A percentile compares a stretch with the other conserved stretches of the same genome.
phyloP scores from a whole-genome alignment of 2,329 filamentous ascomycete genomes.

The Lithohypha guttulata region DNA sequence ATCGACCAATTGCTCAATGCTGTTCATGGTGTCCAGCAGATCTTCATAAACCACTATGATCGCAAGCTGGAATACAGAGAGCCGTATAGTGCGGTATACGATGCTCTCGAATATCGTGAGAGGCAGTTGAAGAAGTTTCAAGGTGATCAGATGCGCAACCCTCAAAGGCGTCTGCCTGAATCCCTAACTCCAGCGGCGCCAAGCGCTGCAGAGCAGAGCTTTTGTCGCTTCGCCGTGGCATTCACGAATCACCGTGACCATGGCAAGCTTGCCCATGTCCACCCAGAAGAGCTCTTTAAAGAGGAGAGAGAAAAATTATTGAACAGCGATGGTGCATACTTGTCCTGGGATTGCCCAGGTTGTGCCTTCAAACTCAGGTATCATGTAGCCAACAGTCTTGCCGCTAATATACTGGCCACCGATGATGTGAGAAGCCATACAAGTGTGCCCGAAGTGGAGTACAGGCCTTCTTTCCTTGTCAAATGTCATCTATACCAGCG shows the following conservation, averaged over 20 bases:
- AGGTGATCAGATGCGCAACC: conserved; percentile 12
- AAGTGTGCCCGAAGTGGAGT: conserved; percentile 13
- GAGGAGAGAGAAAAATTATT: conserved; percentile 14
- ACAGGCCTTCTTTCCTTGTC: conserved; percentile 18
- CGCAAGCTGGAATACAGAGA: conserved; percentile 15
- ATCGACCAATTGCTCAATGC: conserved; percentile 18
- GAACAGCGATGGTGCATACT: conserved; percentile 16
- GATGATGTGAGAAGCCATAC: conserved; percentile 18
- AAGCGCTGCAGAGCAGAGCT: conserved; percentile 14
- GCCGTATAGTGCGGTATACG: conserved; percentile 17
- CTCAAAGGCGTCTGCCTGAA: conserved; percentile 14
- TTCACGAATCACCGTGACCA: conserved; percentile 19
- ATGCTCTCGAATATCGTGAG: conserved; percentile 15
- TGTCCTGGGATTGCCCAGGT: conserved; percentile 21
- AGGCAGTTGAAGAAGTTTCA: conserved; percentile 14
- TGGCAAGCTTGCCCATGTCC: conserved; percentile 16
- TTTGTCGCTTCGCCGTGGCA: conserved; percentile 21
- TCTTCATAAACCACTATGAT: conserved; percentile 21
- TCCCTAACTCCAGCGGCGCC: conserved; percentile 9
- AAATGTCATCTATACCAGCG: conserved; percentile 19
- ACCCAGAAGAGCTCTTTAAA: conserved; percentile 14
- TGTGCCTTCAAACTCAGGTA: conserved; percentile 20
- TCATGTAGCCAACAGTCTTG: conserved; percentile 16
- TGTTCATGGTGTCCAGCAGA: conserved; percentile 16
- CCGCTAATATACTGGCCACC: conserved; percentile 17